Conservation (phyloP, 1,284 basidiomycete genomes). For the Rhodotorula sp. region DNA sequence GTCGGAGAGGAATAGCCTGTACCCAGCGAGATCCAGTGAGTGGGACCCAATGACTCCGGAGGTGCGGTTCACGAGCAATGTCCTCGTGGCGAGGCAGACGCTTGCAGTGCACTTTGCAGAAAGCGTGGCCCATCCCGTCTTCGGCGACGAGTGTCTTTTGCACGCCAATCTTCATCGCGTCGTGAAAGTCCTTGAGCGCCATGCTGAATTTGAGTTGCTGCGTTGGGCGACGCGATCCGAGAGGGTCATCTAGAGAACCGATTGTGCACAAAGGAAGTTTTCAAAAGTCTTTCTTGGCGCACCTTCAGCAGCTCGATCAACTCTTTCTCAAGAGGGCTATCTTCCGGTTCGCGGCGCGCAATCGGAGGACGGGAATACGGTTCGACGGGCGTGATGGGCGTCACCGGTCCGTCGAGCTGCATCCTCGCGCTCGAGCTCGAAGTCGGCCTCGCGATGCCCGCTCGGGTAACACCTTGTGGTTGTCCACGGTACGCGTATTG, state of each 20-base stretch:
- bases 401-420: conserved; percentile 7
- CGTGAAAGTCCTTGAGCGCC: conserved; percentile 38
- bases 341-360: not conserved
- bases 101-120: conserved; percentile 36
- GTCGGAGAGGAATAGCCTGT: not conserved
- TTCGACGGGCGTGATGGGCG: not conserved
- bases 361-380: not conserved
- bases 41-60: conserved; percentile 29
- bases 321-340: conserved; percentile 30
- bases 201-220: conserved; percentile 32
- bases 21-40: conserved; percentile 32
- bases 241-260: not conserved
- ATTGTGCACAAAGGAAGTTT: too few relatives aligned
- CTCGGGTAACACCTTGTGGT: not conserved
- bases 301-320: conserved; percentile 34
- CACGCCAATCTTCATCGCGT: conserved; percentile 22
- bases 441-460: conserved; percentile 2
- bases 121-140: conserved; percentile 35
- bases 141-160: conserved; percentile 33
- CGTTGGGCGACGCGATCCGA: too few relatives aligned
- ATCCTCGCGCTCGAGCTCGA: conserved; percentile 16
- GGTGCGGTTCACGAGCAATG: conserved; percentile 18
- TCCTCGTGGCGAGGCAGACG: conserved; percentile 26
- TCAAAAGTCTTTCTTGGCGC: not conserved
- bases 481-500: not conserved